A percentile compares a stretch with the other conserved stretches of the same genome.
Evolutionary conservation across 176 grass and related monocot species (phyloP).

Genomic region (Cenchrus fungigraminus): DNA sequence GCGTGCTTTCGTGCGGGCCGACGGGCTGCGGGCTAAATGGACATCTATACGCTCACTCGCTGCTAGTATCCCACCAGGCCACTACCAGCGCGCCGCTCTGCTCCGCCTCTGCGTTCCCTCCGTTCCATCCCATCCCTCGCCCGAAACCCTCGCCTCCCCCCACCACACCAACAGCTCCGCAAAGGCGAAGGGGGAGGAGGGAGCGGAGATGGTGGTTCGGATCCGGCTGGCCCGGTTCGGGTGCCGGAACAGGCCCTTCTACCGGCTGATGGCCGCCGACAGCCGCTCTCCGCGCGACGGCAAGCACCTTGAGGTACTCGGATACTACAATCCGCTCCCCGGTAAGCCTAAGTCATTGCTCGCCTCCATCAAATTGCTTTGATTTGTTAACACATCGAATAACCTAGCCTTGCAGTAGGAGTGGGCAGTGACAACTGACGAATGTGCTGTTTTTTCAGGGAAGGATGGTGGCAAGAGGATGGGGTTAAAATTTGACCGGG

Average conservation of each 20-base stretch:
- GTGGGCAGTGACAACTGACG: neutral
- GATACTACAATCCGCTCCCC: conserved; percentile 85
- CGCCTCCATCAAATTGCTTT: neutral
- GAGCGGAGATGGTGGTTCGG: conserved; percentile 56
- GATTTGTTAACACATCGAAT: neutral
- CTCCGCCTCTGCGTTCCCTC: neutral
- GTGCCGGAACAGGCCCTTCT: conserved; percentile 78
- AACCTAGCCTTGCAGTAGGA: neutral
- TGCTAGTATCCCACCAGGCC: no score
- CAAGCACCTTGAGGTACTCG: conserved; percentile 85
- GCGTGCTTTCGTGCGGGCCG: no score
- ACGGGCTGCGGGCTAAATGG: no score
- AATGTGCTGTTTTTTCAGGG: conserved; percentile 34
- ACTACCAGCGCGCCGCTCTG: neutral
- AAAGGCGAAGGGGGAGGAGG: neutral
- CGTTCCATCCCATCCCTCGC: neutral
- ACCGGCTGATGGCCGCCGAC: conserved; percentile 83
- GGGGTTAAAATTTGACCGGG: conserved; percentile 71
- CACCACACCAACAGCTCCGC: neutral
- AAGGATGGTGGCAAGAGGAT: conserved; percentile 76
- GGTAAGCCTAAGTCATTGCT: conserved; percentile 2
- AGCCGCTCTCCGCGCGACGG: conserved; percentile 79
- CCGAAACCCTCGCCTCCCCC: conserved; percentile 30
- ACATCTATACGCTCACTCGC: no score
- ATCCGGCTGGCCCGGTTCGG: conserved; percentile 76